phyloP scores from a whole-genome alignment of 441 rosid genomes.

The Populus hybrid region DNA sequence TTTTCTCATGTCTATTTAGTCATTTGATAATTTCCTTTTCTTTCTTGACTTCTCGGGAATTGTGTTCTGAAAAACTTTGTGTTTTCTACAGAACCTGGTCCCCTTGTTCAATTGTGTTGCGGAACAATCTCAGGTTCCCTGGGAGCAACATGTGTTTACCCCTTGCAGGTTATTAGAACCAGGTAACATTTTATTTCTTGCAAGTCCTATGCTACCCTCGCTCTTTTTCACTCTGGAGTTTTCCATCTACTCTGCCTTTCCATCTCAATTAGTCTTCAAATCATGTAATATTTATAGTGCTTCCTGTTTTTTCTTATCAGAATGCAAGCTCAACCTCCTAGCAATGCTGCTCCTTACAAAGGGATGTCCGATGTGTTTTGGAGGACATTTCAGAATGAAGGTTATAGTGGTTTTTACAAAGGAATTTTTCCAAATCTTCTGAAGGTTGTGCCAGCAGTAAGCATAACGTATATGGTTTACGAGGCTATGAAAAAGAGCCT shows the following conservation, averaged over 20 bases:
- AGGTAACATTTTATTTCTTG: slow-evolving; percentile 38
- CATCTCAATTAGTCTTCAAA: not conserved
- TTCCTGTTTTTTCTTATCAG: slow-evolving; percentile 26
- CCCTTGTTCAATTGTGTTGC: slow-evolving; percentile 77
- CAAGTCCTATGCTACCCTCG: not conserved
- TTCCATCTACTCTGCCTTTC: not conserved
- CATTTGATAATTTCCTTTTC: not conserved
- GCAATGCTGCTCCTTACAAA: slow-evolving; percentile 39
- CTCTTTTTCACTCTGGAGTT: not conserved
- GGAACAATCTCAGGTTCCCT: slow-evolving; percentile 89
- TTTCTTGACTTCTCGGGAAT: slow-evolving; percentile 7
- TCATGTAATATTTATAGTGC: not conserved
- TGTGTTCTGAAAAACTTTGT: not conserved
- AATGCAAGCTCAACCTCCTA: slow-evolving; percentile 71
- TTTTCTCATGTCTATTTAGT: not conserved
- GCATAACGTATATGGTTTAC: slow-evolving; percentile 79
- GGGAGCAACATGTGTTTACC: slow-evolving; percentile 94
- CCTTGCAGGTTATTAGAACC: slow-evolving; percentile 93
- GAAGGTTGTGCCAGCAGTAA: slow-evolving; percentile 75
- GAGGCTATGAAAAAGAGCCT: slow-evolving; percentile 79
- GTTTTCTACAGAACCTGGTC: slow-evolving; percentile 65
- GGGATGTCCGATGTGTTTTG: slow-evolving; percentile 73
- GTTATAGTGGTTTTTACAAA: slow-evolving; percentile 71
- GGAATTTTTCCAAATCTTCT: slow-evolving; percentile 76
- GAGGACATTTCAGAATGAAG: slow-evolving; percentile 63